phyloP scores from a whole-genome alignment of 2,329 filamentous ascomycete genomes.

The Exophiala phaeomuriformis region DNA sequence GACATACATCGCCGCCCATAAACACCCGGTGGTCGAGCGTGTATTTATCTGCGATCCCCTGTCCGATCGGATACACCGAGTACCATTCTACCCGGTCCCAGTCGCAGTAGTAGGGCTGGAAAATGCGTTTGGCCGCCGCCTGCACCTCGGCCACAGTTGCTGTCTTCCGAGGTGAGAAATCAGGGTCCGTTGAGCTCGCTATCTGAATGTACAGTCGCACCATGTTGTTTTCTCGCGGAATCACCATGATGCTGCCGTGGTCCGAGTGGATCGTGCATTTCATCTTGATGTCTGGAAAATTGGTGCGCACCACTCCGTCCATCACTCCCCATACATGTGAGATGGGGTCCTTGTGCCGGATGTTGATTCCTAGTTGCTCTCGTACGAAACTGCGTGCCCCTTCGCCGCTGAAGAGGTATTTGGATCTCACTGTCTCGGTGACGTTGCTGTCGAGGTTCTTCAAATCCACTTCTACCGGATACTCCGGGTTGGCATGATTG shows the following conservation, averaged over 20 bases:
- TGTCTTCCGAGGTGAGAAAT: constrained; percentile 55
- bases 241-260: constrained; percentile 58
- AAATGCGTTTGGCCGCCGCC: constrained; percentile 49
- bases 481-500: constrained; percentile 55
- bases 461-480: constrained; percentile 73
- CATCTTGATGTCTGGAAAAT: constrained; percentile 58
- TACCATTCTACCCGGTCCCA: constrained; percentile 62
- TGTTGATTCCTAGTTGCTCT: constrained; percentile 59
- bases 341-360: constrained; percentile 57
- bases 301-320: constrained; percentile 57
- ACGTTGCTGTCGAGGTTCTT: constrained; percentile 67
- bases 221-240: constrained; percentile 46
- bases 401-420: constrained; percentile 58
- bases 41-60: constrained; percentile 58
- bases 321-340: constrained; percentile 60
- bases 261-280: constrained; percentile 63
- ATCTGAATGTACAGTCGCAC: constrained; percentile 50
- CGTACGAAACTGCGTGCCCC: constrained; percentile 55
- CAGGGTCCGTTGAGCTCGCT: constrained; percentile 53
- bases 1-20: constrained; percentile 59
- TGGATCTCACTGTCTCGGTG: constrained; percentile 57
- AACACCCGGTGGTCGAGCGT: constrained; percentile 59
- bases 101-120: constrained; percentile 53
- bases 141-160: constrained; percentile 55
- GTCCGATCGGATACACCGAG: constrained; percentile 59